These are phyloP conservation scores for Massariosphaeria phaeospora DNA, from an alignment of 495 filamentous ascomycete species.

Conservation along the genomic window DNA sequence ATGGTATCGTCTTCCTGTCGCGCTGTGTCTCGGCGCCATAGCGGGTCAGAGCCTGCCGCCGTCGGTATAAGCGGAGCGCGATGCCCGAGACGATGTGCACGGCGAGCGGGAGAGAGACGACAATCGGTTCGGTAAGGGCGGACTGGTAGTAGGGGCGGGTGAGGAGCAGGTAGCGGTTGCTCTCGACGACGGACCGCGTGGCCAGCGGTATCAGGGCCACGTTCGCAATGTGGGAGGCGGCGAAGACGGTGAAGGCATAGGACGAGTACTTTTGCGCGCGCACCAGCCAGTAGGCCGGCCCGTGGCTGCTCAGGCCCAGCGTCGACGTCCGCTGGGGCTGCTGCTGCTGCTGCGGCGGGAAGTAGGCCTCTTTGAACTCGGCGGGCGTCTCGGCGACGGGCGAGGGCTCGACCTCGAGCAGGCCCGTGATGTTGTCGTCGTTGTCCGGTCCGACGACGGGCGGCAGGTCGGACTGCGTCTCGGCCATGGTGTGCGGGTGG, in stretches of 20 bases:
- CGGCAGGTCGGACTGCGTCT: neutral
- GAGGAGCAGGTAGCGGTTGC: conserved; percentile 57
- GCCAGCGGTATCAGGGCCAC: conserved; percentile 56
- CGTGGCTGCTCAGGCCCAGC: conserved; percentile 39
- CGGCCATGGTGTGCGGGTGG: conserved; percentile 5
- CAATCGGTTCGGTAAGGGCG: conserved; percentile 56
- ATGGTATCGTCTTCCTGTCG: conserved; percentile 45
- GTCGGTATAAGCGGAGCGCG: conserved; percentile 66
- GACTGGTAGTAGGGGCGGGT: conserved; percentile 78
- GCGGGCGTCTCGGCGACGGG: conserved; percentile 64
- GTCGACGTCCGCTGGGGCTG: conserved; percentile 31
- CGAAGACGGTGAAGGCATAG: conserved; percentile 78
- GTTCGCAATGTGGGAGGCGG: conserved; percentile 70
- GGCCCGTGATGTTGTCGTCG: conserved; percentile 45
- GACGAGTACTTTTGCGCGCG: conserved; percentile 81
- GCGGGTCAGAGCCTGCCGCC: conserved; percentile 58
- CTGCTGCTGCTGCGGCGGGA: conserved; percentile 36
- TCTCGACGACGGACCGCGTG: conserved; percentile 50
- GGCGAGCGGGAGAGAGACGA: conserved; percentile 55
- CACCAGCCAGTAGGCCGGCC: conserved; percentile 46
- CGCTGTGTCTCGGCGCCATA: conserved; percentile 60
- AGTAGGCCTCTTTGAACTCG: conserved; percentile 53
- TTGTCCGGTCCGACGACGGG: conserved; percentile 21
- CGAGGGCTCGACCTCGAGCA: conserved; percentile 74
- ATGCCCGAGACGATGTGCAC: conserved; percentile 62